phyloP scores from a whole-genome alignment of 2,329 filamentous ascomycete genomes.

The Calonectria crousiana region DNA sequence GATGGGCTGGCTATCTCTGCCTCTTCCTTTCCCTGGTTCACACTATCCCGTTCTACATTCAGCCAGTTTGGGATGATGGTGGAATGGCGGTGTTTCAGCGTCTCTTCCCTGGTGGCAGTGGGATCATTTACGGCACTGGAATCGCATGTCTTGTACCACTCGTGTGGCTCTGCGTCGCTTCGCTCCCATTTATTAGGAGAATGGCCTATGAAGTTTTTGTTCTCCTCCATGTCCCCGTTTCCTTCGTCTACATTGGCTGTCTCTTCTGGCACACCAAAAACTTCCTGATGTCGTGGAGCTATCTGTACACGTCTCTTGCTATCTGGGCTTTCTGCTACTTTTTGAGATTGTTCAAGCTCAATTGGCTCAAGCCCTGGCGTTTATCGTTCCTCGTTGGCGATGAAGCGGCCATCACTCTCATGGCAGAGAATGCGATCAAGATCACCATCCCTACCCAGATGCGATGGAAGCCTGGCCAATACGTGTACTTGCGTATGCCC shows the following conservation, averaged over 20 bases:
- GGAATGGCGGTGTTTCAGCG: constrained; percentile 78
- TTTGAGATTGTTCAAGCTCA: constrained; percentile 84
- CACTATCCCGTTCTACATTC: constrained; percentile 89
- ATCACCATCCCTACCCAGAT: constrained; percentile 94
- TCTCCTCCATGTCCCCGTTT: constrained; percentile 83
- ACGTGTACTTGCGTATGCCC: constrained; percentile 94
- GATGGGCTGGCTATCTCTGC: constrained; percentile 91
- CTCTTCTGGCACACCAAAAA: constrained; percentile 98
- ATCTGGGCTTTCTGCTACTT: constrained; percentile 84
- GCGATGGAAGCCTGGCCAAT: constrained; percentile 93
- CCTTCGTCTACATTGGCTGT: constrained; percentile 83
- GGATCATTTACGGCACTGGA: constrained; percentile 87
- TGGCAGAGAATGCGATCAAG: constrained; percentile 95
- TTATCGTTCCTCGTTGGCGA: constrained; percentile 89
- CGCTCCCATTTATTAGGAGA: constrained; percentile 81
- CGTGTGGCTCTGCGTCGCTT: constrained; percentile 85
- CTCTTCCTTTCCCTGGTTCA: constrained; percentile 87
- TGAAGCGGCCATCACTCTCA: constrained; percentile 87
- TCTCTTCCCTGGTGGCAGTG: constrained; percentile 74
- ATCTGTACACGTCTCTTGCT: constrained; percentile 83
- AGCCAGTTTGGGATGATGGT: constrained; percentile 85
- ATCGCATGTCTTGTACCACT: constrained; percentile 85
- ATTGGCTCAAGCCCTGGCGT: constrained; percentile 87
- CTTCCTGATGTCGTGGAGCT: constrained; percentile 89
- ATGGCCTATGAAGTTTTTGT: constrained; percentile 90